These are phyloP conservation scores for Friedmanniomyces endolithicus DNA, from an alignment of 495 filamentous ascomycete species.

Conservation along the genomic window DNA sequence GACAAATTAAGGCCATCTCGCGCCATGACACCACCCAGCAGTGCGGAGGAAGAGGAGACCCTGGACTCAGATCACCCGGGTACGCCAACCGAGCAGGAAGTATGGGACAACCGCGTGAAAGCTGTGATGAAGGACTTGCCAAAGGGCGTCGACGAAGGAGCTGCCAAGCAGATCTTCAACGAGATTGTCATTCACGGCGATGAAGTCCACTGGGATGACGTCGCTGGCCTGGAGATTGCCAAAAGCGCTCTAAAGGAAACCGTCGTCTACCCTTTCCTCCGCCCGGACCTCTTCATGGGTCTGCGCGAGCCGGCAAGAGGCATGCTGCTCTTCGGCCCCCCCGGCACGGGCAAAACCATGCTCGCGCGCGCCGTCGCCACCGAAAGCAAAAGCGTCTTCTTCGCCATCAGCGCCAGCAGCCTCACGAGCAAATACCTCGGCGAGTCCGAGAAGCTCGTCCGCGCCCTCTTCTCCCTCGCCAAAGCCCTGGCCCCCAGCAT, in stretches of 20 bases:
- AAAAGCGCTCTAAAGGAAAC: constrained; percentile 91
- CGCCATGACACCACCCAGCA: constrained; percentile 12
- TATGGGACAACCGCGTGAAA: constrained; percentile 41
- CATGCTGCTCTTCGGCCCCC: constrained; percentile 93
- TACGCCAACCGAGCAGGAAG: constrained; percentile 17
- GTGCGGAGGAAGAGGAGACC: constrained; percentile 26
- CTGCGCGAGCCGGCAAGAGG: constrained; percentile 87
- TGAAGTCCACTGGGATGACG: constrained; percentile 88
- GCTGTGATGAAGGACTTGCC: constrained; percentile 63
- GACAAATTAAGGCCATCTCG: not conserved
- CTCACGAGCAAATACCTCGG: constrained; percentile 94
- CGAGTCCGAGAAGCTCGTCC: constrained; percentile 91
- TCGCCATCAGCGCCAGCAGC: constrained; percentile 88
- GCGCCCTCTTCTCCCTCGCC: constrained; percentile 80
- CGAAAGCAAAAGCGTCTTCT: constrained; percentile 90
- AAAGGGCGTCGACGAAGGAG: constrained; percentile 62
- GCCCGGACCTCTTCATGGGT: constrained; percentile 91
- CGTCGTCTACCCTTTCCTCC: constrained; percentile 93
- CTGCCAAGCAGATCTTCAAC: constrained; percentile 84
- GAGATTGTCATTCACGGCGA: constrained; percentile 94
- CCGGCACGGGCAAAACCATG: constrained; percentile 98
- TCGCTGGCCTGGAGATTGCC: constrained; percentile 80
- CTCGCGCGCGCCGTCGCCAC: constrained; percentile 89
- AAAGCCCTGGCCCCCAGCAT: constrained; percentile 87
- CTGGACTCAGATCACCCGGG: constrained; percentile 25